A percentile compares a stretch with the other conserved stretches of the same genome.
phyloP scores from a whole-genome alignment of 352 stramenopile species.

The Plasmopara viticola region DNA sequence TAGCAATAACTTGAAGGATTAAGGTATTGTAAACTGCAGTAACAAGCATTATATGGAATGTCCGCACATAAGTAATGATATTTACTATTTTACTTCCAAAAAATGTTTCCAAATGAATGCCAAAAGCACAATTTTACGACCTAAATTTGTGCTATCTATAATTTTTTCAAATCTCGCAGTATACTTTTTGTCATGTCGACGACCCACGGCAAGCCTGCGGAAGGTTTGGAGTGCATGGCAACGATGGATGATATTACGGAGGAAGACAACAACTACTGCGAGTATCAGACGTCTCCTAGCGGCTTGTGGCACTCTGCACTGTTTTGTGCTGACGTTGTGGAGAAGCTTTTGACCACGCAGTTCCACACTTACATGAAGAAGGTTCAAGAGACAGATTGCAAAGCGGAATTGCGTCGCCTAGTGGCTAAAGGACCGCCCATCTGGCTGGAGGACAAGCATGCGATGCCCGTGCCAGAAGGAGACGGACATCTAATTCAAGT shows the following conservation, averaged over 20 bases:
- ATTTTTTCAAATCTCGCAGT: not conserved
- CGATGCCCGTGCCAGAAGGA: slow-evolving; percentile 77
- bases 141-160: not conserved
- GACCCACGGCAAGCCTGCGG: slow-evolving; percentile 69
- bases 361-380: slow-evolving; percentile 91
- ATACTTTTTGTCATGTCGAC: slow-evolving; percentile 4
- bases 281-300: slow-evolving; percentile 90
- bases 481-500: slow-evolving; percentile 87
- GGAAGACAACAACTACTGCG: slow-evolving; percentile 82
- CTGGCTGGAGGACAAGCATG: slow-evolving; percentile 91
- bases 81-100: too few species aligned
- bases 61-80: too few species aligned
- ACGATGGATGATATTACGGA: slow-evolving; percentile 95
- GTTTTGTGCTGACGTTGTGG: slow-evolving; percentile 66
- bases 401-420: slow-evolving; percentile 90
- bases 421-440: slow-evolving; percentile 87
- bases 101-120: too few species aligned
- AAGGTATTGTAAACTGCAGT: too few species aligned
- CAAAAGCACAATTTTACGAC: too few species aligned
- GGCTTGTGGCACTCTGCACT: slow-evolving; percentile 82
- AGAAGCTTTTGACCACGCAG: slow-evolving; percentile 84
- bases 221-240: slow-evolving; percentile 88
- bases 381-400: slow-evolving; percentile 91
- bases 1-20: not conserved
- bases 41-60: too few species aligned